These are phyloP conservation scores for Eremomyces bilateralis DNA, from an alignment of 495 filamentous ascomycete species.

Conservation along the genomic window DNA sequence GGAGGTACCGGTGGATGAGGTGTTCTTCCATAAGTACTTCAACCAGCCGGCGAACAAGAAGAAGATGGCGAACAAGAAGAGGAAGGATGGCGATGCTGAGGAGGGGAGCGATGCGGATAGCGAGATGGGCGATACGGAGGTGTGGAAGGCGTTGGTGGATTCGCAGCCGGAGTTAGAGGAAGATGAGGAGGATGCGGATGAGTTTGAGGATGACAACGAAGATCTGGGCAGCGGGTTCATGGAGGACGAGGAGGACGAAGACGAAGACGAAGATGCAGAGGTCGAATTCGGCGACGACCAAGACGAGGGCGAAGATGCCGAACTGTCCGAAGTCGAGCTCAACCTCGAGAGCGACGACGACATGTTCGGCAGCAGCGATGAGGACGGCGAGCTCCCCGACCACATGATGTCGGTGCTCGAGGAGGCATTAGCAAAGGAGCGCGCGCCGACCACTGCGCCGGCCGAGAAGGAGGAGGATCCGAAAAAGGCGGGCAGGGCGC, in stretches of 20 bases:
- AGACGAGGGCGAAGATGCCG: slow-evolving; percentile 8
- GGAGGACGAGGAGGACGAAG: slow-evolving; percentile 26
- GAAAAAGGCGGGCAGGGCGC: slow-evolving; percentile 10
- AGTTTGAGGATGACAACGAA: slow-evolving; percentile 18
- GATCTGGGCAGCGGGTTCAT: slow-evolving; percentile 22
- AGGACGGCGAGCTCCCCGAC: slow-evolving; percentile 20
- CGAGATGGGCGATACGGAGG: slow-evolving; percentile 39
- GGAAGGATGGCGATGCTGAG: slow-evolving; percentile 21
- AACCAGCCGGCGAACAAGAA: slow-evolving; percentile 47
- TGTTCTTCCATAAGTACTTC: slow-evolving; percentile 98
- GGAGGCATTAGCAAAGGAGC: slow-evolving; percentile 8
- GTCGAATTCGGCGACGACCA: slow-evolving; percentile 23
- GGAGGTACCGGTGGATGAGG: slow-evolving; percentile 73
- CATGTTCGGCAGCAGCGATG: slow-evolving; percentile 16
- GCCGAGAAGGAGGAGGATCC: slow-evolving; percentile 3
- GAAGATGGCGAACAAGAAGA: slow-evolving; percentile 24
- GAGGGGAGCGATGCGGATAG: slow-evolving; percentile 17
- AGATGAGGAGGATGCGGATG: slow-evolving; percentile 35
- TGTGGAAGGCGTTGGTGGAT: slow-evolving; percentile 82
- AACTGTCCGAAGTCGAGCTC: slow-evolving; percentile 11
- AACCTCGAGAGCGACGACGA: slow-evolving; percentile 21
- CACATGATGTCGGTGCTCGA: slow-evolving; percentile 25
- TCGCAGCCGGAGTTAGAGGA: slow-evolving; percentile 55
- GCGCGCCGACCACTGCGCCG: too few relatives aligned
- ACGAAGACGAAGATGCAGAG: slow-evolving; percentile 30